Percentiles rank a stretch among this genome's conserved stretches.
phyloP scores from a whole-genome alignment of 495 filamentous ascomycete species.

The Friedmanniomyces simplex region DNA sequence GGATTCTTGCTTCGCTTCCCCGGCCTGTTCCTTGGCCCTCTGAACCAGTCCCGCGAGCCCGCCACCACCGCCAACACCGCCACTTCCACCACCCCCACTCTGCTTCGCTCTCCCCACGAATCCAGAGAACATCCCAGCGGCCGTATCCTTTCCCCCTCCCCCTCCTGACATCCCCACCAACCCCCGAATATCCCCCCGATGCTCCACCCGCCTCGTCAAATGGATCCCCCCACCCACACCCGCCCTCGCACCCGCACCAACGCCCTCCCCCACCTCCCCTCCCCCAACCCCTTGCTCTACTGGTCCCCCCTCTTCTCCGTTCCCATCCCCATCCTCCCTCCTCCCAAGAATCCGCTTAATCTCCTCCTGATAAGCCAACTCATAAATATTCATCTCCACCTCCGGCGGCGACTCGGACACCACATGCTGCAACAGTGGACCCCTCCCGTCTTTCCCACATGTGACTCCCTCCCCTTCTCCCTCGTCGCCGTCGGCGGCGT shows the following conservation, averaged over 20 bases:
- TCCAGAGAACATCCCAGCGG: neutral
- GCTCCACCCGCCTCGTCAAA: conserved; percentile 51
- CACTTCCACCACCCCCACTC: neutral
- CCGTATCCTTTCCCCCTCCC: neutral
- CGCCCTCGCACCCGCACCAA: no score
- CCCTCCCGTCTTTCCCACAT: no score
- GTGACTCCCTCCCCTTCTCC: no score
- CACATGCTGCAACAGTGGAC: conserved; percentile 21
- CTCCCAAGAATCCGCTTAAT: conserved; percentile 56
- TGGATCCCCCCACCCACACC: conserved; percentile 37
- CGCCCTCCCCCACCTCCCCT: no score
- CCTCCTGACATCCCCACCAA: neutral
- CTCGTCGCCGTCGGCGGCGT: neutral
- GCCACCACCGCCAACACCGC: neutral
- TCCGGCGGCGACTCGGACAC: conserved; percentile 75
- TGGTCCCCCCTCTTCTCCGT: no score
- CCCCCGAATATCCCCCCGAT: conserved; percentile 25
- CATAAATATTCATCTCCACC: conserved; percentile 77
- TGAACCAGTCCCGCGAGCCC: conserved; percentile 3
- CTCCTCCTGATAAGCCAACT: conserved; percentile 73
- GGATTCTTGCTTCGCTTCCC: neutral
- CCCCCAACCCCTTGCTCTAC: no score
- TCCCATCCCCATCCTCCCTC: conserved; percentile 30
- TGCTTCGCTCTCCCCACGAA: neutral
- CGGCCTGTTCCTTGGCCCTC: neutral